A percentile compares a stretch with the other conserved stretches of the same genome.
These are phyloP conservation scores for Neofusicoccum umdonicola DNA, from an alignment of 2,329 filamentous ascomycete species.

Conservation along the genomic window DNA sequence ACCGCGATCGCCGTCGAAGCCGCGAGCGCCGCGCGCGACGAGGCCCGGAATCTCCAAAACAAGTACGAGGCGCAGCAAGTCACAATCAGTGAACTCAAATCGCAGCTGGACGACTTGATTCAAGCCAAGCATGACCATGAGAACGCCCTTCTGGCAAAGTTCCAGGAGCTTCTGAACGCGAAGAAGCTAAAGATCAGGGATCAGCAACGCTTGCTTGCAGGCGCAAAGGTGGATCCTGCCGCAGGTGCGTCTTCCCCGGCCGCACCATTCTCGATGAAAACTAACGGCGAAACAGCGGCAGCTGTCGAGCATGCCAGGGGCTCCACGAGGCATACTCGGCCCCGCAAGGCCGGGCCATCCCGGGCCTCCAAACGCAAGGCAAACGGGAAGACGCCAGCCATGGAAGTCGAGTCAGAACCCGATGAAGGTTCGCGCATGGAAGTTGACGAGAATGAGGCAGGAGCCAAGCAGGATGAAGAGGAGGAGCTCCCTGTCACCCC, in stretches of 20 bases:
- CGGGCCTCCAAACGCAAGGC: slow-evolving; percentile 37
- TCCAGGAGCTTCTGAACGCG: slow-evolving; percentile 68
- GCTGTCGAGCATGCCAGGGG: slow-evolving; percentile 29
- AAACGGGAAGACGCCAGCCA: slow-evolving; percentile 11
- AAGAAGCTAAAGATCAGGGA: slow-evolving; percentile 79
- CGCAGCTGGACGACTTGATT: slow-evolving; percentile 65
- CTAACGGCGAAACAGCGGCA: slow-evolving; percentile 24
- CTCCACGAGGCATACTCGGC: slow-evolving; percentile 15
- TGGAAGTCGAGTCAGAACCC: slow-evolving; percentile 31
- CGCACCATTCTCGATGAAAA: neutral
- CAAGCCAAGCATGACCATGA: slow-evolving; percentile 67
- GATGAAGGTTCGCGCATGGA: slow-evolving; percentile 31
- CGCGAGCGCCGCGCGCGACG: slow-evolving; percentile 45
- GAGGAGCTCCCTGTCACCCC: slow-evolving; percentile 27
- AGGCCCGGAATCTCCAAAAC: slow-evolving; percentile 44
- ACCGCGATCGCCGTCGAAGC: slow-evolving; percentile 58
- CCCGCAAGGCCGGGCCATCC: slow-evolving; percentile 33
- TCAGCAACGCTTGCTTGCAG: slow-evolving; percentile 62
- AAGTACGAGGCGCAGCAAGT: slow-evolving; percentile 52
- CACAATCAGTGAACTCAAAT: slow-evolving; percentile 58
- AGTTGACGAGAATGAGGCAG: slow-evolving; percentile 26
- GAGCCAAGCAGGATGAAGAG: slow-evolving; percentile 25
- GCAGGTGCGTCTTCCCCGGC: slow-evolving; percentile 25
- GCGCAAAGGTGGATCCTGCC: slow-evolving; percentile 47
- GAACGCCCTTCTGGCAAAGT: slow-evolving; percentile 65